Evolutionary conservation across 768 basidiomycete species (phyloP).

Genomic region (Hygrophorus pudorinus): DNA sequence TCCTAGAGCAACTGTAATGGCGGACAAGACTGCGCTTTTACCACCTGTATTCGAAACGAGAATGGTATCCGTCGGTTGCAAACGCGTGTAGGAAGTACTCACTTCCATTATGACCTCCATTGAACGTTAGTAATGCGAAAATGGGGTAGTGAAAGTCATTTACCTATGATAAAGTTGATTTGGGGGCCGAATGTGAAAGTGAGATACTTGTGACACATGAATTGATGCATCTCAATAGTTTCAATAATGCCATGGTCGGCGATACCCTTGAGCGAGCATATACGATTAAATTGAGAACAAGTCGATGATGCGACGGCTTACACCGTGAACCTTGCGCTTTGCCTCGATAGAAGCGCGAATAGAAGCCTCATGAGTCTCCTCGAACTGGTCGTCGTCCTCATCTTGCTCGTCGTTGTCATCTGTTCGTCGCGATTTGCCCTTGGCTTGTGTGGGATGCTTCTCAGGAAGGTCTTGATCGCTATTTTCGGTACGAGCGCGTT

Average conservation of each 20-base stretch:
- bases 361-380: slow-evolving; percentile 46
- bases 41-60: slow-evolving; percentile 48
- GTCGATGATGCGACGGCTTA: slow-evolving; percentile 18
- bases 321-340: slow-evolving; percentile 36
- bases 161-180: slow-evolving; percentile 95
- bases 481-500: slow-evolving; percentile 23
- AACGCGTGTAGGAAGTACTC: slow-evolving; percentile 21
- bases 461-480: slow-evolving; percentile 16
- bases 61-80: not conserved
- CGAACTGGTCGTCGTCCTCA: slow-evolving; percentile 57
- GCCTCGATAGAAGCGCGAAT: slow-evolving; percentile 47
- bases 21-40: slow-evolving; percentile 90
- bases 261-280: slow-evolving; percentile 40
- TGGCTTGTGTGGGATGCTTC: no score
- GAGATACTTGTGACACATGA: slow-evolving; percentile 90
- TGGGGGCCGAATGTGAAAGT: slow-evolving; percentile 83
- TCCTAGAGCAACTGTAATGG: slow-evolving; percentile 86
- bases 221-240: slow-evolving; percentile 77
- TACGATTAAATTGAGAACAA: slow-evolving; percentile 2
- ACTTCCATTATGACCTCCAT: slow-evolving; percentile 86
- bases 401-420: slow-evolving; percentile 23
- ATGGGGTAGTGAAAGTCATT: slow-evolving; percentile 11
- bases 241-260: slow-evolving; percentile 88
- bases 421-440: slow-evolving; percentile 22
- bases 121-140: slow-evolving; percentile 1